These are phyloP conservation scores for Pythium angustatum DNA, from an alignment of 352 stramenopile species.

Conservation along the genomic window DNA sequence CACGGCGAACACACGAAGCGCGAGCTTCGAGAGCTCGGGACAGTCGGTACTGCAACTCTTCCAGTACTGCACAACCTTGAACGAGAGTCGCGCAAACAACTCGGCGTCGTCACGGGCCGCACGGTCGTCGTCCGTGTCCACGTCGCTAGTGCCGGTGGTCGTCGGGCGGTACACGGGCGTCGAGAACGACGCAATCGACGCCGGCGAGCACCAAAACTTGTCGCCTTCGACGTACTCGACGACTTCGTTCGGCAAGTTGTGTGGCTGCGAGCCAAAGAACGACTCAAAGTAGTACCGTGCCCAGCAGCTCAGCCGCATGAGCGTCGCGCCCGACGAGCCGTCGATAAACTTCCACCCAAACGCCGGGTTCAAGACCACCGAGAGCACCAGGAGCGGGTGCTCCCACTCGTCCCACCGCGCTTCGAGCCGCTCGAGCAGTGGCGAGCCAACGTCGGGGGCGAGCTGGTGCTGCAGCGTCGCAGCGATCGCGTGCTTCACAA, in stretches of 20 bases:
- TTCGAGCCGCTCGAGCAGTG: conserved; percentile 22
- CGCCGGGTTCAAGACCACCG: conserved; percentile 26
- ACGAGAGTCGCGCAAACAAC: conserved; percentile 19
- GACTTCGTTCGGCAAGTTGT: conserved; percentile 24
- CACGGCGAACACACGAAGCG: conserved; percentile 28
- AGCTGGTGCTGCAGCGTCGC: conserved; percentile 23
- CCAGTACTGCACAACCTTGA: conserved; percentile 31
- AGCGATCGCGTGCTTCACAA: conserved; percentile 24
- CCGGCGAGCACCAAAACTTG: conserved; percentile 32
- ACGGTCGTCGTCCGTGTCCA: not conserved
- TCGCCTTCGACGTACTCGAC: conserved; percentile 31
- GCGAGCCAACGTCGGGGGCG: conserved; percentile 15
- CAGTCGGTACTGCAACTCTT: conserved; percentile 32
- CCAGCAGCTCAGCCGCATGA: conserved; percentile 31
- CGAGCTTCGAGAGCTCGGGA: conserved; percentile 28
- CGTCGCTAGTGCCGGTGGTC: not conserved
- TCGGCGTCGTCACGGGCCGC: conserved; percentile 15
- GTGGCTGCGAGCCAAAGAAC: conserved; percentile 23
- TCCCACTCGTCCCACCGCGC: conserved; percentile 30
- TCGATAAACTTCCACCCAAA: conserved; percentile 27
- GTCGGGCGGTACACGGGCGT: conserved; percentile 11
- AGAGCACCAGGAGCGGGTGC: conserved; percentile 26
- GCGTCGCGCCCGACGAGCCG: conserved; percentile 22
- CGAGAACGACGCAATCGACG: conserved; percentile 23
- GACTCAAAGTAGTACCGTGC: conserved; percentile 31